phyloP scores from a whole-genome alignment of 345 rosid species.

The Punica granatum region DNA sequence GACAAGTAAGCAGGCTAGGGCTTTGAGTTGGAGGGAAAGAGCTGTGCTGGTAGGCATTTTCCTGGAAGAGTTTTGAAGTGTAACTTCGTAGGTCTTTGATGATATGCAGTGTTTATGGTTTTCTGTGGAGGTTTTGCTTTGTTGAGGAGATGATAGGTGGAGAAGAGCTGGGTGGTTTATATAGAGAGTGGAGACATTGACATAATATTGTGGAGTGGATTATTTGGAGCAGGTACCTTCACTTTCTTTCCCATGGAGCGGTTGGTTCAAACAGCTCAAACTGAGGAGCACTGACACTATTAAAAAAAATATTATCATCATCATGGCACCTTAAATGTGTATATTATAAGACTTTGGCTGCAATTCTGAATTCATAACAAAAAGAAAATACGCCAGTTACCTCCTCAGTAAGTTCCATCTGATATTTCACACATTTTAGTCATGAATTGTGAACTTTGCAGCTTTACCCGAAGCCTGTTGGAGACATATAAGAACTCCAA shows the following conservation, averaged over 20 bases:
- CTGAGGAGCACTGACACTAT: neutral
- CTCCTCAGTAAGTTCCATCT: neutral
- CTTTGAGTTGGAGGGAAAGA: slow-evolving; percentile 7
- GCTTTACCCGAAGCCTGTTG: slow-evolving; percentile 33
- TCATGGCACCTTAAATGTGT: neutral
- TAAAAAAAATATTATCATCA: neutral
- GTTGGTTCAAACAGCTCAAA: slow-evolving; percentile 5
- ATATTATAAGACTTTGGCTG: slow-evolving; percentile 1
- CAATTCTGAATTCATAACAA: neutral
- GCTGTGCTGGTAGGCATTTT: slow-evolving; percentile 1
- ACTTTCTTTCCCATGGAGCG: neutral
- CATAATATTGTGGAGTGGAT: slow-evolving; percentile 8
- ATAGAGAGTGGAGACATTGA: neutral
- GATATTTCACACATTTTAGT: slow-evolving; percentile 4
- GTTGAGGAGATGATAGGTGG: slow-evolving; percentile 1
- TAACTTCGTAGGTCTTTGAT: neutral
- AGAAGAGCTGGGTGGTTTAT: slow-evolving; percentile 5
- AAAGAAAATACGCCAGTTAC: neutral
- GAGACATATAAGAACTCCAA: neutral
- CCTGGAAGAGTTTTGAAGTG: neutral
- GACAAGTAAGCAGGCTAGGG: slow-evolving; percentile 14
- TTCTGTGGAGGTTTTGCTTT: neutral
- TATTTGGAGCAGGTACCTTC: slow-evolving; percentile 9
- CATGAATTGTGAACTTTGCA: slow-evolving; percentile 22
- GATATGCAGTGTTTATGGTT: neutral